These are phyloP conservation scores for Eucalyptus leucophloia DNA, from an alignment of 345 rosid species.

Conservation along the genomic window DNA sequence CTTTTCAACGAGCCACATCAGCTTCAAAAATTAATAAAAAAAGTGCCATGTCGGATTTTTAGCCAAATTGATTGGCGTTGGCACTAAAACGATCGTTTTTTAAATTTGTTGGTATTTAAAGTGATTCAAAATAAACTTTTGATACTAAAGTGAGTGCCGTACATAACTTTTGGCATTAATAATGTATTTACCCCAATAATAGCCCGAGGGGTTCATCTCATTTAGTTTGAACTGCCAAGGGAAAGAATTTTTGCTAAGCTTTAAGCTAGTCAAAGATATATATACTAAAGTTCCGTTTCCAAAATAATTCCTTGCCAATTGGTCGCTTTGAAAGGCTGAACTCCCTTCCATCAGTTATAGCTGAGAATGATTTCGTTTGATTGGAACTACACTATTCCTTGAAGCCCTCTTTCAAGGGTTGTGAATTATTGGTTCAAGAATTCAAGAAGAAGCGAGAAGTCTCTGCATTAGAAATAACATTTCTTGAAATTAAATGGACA, in stretches of 20 bases:
- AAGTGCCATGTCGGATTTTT: fast-evolving
- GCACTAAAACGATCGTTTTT: too few relatives aligned
- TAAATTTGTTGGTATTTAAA: too few relatives aligned
- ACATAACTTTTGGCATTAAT: too few relatives aligned
- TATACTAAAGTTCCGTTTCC: background rate
- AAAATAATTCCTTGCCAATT: background rate
- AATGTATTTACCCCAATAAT: background rate
- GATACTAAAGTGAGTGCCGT: fast-evolving
- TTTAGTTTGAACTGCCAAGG: background rate
- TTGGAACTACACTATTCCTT: background rate
- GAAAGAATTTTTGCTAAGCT: background rate
- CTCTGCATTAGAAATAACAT: background rate
- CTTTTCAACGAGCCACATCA: too few relatives aligned
- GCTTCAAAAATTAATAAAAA: too few relatives aligned
- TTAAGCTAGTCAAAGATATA: background rate
- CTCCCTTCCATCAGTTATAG: background rate
- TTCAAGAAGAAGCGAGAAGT: background rate
- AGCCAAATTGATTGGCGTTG: too few relatives aligned
- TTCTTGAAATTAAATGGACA: background rate
- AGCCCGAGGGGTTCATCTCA: background rate
- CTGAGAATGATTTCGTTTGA: background rate
- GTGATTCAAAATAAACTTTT: too few relatives aligned
- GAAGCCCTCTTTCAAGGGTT: background rate
- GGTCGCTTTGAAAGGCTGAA: background rate
- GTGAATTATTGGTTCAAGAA: background rate